Percentiles rank a stretch among this genome's conserved stretches.
phyloP scores from a whole-genome alignment of 2,329 filamentous ascomycete species.

The Hypocrella siamensis region DNA sequence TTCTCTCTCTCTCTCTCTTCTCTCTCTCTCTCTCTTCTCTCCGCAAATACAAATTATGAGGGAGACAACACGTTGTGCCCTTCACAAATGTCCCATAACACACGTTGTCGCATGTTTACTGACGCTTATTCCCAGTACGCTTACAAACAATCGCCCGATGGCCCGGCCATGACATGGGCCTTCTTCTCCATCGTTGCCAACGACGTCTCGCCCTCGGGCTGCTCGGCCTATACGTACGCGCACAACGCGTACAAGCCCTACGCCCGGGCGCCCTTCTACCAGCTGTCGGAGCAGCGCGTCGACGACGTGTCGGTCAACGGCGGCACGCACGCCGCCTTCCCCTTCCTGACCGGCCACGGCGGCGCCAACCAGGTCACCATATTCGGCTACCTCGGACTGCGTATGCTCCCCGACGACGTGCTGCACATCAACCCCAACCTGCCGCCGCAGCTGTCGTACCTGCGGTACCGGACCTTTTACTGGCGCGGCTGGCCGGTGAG shows the following conservation, averaged over 20 bases:
- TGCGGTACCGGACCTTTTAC: constrained; percentile 18
- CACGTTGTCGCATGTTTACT: not conserved
- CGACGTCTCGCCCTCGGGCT: constrained; percentile 49
- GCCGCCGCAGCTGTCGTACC: constrained; percentile 36
- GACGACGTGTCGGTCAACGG: constrained; percentile 46
- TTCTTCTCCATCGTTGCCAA: constrained; percentile 54
- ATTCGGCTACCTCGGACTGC: constrained; percentile 52
- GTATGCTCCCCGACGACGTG: constrained; percentile 38
- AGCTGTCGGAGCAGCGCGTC: constrained; percentile 52
- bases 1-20: no score
- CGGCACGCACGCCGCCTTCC: constrained; percentile 38
- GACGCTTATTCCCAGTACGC: constrained; percentile 29
- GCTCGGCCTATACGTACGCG: constrained; percentile 51
- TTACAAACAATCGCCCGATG: constrained; percentile 30
- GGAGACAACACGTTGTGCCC: no score
- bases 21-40: no score
- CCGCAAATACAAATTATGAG: no score
- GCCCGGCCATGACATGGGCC: constrained; percentile 60
- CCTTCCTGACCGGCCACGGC: constrained; percentile 57
- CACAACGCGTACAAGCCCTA: constrained; percentile 49
- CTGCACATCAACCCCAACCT: constrained; percentile 45
- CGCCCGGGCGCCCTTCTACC: constrained; percentile 49
- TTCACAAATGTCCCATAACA: no score
- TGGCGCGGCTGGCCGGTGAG: constrained; percentile 12
- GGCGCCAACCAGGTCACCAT: constrained; percentile 52